These are phyloP conservation scores for Solanum gandarillasii DNA, from an alignment of 257 asterid species.

Conservation along the genomic window DNA sequence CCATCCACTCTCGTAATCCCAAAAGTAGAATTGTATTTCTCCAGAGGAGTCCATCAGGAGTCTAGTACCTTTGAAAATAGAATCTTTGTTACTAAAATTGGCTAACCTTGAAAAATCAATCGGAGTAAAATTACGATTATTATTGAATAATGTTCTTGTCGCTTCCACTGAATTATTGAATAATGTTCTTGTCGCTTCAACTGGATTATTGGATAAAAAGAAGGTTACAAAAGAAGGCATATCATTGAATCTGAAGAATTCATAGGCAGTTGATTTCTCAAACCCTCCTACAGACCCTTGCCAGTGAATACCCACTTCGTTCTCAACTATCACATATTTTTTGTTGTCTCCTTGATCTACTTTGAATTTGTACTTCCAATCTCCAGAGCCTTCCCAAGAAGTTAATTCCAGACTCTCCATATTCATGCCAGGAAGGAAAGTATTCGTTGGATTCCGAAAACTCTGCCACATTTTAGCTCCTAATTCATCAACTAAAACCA, in stretches of 20 bases:
- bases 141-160: neutral
- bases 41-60: slow-evolving; percentile 24
- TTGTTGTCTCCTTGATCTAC: neutral
- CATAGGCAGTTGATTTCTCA: neutral
- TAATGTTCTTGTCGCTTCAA: neutral
- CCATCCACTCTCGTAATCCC: neutral
- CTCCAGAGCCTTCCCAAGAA: neutral
- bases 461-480: slow-evolving; percentile 28
- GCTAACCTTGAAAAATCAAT: neutral
- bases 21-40: slow-evolving; percentile 7
- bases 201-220: neutral
- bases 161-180: neutral
- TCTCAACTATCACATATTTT: neutral
- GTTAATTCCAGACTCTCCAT: slow-evolving; percentile 4
- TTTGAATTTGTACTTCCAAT: neutral
- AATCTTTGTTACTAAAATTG: neutral
- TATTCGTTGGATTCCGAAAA: slow-evolving; percentile 23
- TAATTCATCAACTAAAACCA: slow-evolving; percentile 1
- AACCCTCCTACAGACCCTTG: neutral
- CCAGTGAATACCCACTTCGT: neutral
- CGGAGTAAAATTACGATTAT: neutral
- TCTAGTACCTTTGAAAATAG: neutral
- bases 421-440: slow-evolving; percentile 37
- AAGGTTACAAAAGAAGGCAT: neutral
- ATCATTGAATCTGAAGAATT: neutral